Base-by-base conservation (phyloP, 1,284 basidiomycete genomes). In the Gastroboletus turbinatus region DNA sequence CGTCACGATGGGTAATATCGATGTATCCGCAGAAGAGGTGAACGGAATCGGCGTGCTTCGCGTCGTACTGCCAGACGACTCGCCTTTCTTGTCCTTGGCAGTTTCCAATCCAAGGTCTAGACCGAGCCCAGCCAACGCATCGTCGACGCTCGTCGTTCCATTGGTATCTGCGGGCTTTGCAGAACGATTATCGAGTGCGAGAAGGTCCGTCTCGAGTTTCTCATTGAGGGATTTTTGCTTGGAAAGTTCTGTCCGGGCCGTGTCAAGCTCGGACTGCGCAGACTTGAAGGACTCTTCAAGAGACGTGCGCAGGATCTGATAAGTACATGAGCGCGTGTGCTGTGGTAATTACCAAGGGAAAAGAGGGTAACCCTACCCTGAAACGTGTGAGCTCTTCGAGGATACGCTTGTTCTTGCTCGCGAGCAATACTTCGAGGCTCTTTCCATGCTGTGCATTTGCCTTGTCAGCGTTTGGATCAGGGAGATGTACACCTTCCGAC, bases 1-100 rank as follows among this genome's bases (percentile, higher is more conserved):
- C 0, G 96, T 98, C 38, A 99, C 96, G 62, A 99, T 98, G 0
- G 94, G 94, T 16, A 98, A 74, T 63, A 97, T 97, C 1, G 93
- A 95, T 0, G 89, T 92, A 66, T 97, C 94, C 5, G 90, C 87
- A 5, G 88, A 84, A 1, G 87, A 76, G 0, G 82, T 78, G 62
- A 90, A 91, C 1, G 84, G 84, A 68, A 90, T 84, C 0, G 86
- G 82, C 4, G 84, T 84, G 42, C 75, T 75, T 55, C 82, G 75
- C 27, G 76, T 71, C 6, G 76, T 74, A 50, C 75, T 54, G 9
- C 55, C 27, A 19, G 66, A 67, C 13, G 63, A 56, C 10, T 67
- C 69, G 3, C 57, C 62, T 7, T 53, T 59, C 50, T 62, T 69
- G 17, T 36, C 52, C 46, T 56, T 64, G 8, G 19, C 5, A 14